phyloP scores from a whole-genome alignment of 2,329 filamentous ascomycete species.

The Macrophomina pseudophaseolina region DNA sequence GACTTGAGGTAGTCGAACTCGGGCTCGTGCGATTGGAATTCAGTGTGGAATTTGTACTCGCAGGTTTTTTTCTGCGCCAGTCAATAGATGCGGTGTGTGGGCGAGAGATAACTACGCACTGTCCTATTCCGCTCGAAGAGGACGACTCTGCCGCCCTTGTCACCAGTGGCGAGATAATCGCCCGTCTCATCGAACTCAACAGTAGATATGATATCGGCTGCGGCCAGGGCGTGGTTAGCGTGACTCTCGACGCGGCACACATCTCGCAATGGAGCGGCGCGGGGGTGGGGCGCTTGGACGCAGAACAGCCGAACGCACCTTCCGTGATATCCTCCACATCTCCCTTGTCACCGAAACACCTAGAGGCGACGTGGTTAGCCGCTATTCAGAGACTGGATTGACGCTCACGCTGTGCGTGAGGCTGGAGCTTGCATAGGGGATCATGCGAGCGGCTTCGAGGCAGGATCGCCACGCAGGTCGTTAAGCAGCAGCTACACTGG shows the following conservation, averaged over 20 bases:
- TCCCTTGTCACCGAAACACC: conserved; percentile 99
- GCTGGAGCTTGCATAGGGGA: conserved; percentile 3
- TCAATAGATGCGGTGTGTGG: conserved; percentile 25
- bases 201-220: conserved; percentile 89
- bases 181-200: conserved; percentile 91
- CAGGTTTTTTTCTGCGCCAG: conserved; percentile 91
- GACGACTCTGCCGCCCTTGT: conserved; percentile 85
- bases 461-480: neutral
- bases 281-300: conserved; percentile 23
- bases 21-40: conserved; percentile 98
- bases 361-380: conserved; percentile 45
- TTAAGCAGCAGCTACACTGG: neutral
- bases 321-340: conserved; percentile 99
- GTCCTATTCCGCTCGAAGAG: conserved; percentile 95
- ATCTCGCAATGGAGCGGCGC: conserved; percentile 21
- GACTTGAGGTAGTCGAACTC: conserved; percentile 99
- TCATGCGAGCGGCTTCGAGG: neutral
- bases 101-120: conserved; percentile 58
- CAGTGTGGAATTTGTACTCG: conserved; percentile 99
- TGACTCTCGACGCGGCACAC: neutral
- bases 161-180: conserved; percentile 87
- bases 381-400: neutral
- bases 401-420: neutral
- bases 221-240: conserved; percentile 54
- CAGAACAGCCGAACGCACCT: conserved; percentile 52